Percentiles rank a stretch among this genome's conserved stretches.
Conservation (phyloP, 2,329 filamentous ascomycete species). For the Cordyceps tenuipes region DNA sequence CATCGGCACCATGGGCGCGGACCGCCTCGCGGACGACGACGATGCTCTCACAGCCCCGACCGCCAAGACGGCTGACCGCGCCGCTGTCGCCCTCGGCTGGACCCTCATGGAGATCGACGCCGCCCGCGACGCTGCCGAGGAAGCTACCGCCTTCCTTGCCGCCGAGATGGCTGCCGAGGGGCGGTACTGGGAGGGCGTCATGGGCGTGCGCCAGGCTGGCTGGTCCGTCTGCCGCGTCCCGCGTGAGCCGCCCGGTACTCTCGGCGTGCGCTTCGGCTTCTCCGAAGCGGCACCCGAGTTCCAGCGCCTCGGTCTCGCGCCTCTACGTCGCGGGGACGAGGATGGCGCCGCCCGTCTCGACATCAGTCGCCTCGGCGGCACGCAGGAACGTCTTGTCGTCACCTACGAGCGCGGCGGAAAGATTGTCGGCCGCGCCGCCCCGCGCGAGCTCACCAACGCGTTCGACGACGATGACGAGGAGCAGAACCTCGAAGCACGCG, state of each 20-base stretch:
- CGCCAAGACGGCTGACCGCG: constrained; percentile 47
- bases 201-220: constrained; percentile 71
- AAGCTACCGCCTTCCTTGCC: constrained; percentile 63
- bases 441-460: constrained; percentile 28
- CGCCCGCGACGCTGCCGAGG: constrained; percentile 64
- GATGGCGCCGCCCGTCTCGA: constrained; percentile 73
- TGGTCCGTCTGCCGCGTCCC: constrained; percentile 81
- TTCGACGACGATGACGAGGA: constrained; percentile 33
- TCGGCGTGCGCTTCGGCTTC: constrained; percentile 87
- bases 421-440: constrained; percentile 50
- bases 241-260: constrained; percentile 47
- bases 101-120: constrained; percentile 69
- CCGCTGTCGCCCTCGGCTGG: constrained; percentile 58
- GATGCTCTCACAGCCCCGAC: constrained; percentile 44
- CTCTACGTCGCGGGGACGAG: constrained; percentile 62
- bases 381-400: constrained; percentile 57
- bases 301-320: constrained; percentile 67
- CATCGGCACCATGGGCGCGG: constrained; percentile 63
- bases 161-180: constrained; percentile 72
- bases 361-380: constrained; percentile 42
- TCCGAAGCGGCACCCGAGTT: constrained; percentile 60
- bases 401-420: constrained; percentile 50
- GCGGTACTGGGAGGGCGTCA: constrained; percentile 80
- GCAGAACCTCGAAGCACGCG: constrained; percentile 52
- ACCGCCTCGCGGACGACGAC: constrained; percentile 49